These are phyloP conservation scores for Sporisorium reilianum DNA, from an alignment of 1,284 basidiomycete genomes.

Conservation along the genomic window DNA sequence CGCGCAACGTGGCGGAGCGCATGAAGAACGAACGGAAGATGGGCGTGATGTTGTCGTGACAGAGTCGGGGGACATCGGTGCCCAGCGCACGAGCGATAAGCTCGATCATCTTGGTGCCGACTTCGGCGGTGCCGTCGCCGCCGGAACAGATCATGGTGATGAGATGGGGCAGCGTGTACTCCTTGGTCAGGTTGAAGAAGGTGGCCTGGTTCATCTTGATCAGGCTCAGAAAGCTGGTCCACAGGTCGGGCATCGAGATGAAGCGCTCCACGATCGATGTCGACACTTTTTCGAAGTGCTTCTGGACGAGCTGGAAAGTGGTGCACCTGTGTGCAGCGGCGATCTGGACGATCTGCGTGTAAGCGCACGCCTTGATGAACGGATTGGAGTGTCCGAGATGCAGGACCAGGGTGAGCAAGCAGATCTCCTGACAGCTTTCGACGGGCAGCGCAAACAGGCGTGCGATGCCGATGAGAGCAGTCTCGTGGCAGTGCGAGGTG, in stretches of 20 bases:
- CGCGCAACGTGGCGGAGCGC: conserved; percentile 40
- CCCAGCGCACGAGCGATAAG: conserved; percentile 58
- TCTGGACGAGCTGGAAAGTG: conserved; percentile 63
- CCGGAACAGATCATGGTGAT: conserved; percentile 53
- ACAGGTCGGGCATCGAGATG: conserved; percentile 56
- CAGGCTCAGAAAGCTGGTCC: conserved; percentile 57
- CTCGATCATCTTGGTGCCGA: conserved; percentile 47
- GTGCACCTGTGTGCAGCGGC: conserved; percentile 57
- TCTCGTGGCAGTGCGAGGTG: conserved; percentile 34
- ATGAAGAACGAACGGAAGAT: conserved; percentile 63
- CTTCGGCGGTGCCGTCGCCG: conserved; percentile 32
- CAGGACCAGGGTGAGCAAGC: conserved; percentile 44
- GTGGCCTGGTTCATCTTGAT: conserved; percentile 61
- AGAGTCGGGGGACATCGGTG: conserved; percentile 54
- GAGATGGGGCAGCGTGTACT: conserved; percentile 61
- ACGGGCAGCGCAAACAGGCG: conserved; percentile 33
- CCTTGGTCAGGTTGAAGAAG: conserved; percentile 64
- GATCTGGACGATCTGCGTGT: conserved; percentile 59
- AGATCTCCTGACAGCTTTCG: conserved; percentile 47
- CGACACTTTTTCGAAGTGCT: conserved; percentile 55
- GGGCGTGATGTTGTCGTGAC: conserved; percentile 59
- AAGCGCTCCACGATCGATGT: conserved; percentile 56
- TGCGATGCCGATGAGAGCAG: conserved; percentile 47
- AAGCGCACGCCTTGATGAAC: conserved; percentile 55
- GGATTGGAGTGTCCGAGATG: conserved; percentile 49